These are phyloP conservation scores for Populus tomentosa DNA, from an alignment of 441 rosid species.

Conservation along the genomic window DNA sequence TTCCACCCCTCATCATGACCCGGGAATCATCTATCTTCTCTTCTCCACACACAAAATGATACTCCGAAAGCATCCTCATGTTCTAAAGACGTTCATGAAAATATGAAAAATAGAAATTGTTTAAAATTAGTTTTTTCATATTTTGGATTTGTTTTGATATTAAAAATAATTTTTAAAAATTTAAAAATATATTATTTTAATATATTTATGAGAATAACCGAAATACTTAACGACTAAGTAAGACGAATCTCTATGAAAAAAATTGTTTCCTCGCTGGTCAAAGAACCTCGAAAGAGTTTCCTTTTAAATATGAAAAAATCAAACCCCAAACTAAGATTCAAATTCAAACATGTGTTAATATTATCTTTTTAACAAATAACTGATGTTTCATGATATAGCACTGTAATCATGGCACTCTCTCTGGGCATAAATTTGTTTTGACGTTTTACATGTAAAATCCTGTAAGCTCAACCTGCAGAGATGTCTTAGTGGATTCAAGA, in stretches of 20 bases:
- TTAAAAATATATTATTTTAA: too few species aligned
- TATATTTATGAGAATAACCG: too few species aligned
- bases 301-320: too few species aligned
- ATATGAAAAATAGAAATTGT: too few species aligned
- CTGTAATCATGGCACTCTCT: not conserved
- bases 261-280: not conserved
- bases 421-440: not conserved
- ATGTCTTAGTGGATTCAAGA: not conserved
- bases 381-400: not conserved
- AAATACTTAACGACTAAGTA: not conserved
- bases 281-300: not conserved
- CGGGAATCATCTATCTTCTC: not conserved
- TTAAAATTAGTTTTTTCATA: too few species aligned
- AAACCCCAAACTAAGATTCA: too few species aligned
- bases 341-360: not conserved
- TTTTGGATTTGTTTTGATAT: too few species aligned
- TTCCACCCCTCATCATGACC: constrained; percentile 6
- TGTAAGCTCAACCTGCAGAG: not conserved
- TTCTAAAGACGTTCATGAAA: not conserved
- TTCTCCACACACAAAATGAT: not conserved
- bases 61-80: not conserved
- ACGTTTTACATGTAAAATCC: not conserved
- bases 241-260: not conserved
- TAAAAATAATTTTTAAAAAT: too few species aligned
- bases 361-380: too few species aligned